phyloP scores from a whole-genome alignment of 148 eudicot species.

The Vaccinium macrocarpon region DNA sequence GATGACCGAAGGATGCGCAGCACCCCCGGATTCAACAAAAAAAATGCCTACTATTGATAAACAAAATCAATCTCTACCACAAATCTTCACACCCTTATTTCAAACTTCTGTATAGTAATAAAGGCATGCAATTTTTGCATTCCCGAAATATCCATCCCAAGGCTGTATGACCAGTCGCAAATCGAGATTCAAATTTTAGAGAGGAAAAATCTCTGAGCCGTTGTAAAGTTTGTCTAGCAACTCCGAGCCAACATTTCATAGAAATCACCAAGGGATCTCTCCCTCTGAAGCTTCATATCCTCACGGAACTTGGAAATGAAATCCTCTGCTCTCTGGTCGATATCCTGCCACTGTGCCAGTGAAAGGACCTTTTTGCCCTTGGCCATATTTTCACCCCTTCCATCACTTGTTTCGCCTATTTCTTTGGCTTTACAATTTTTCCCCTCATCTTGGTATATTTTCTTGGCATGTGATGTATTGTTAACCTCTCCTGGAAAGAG shows the following conservation, averaged over 20 bases:
- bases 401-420: neutral
- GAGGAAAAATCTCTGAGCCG: neutral
- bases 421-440: constrained; percentile 13
- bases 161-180: too few species aligned
- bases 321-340: constrained; percentile 79
- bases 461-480: neutral
- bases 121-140: too few species aligned
- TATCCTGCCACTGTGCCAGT: constrained; percentile 31
- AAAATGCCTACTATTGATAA: neutral
- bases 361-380: constrained; percentile 20
- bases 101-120: too few species aligned
- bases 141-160: neutral
- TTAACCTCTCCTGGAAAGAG: constrained; percentile 17
- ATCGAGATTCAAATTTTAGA: neutral
- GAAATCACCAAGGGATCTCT: constrained; percentile 59
- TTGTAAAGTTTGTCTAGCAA: constrained; percentile 15
- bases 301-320: constrained; percentile 57
- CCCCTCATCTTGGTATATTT: neutral
- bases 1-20: too few species aligned
- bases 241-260: constrained; percentile 72
- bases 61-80: constrained; percentile 1
- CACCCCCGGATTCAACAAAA: neutral
- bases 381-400: constrained; percentile 10
- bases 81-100: neutral
- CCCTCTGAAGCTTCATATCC: constrained; percentile 64